These are phyloP conservation scores for Mortierella polycephala DNA, from an alignment of 371 early-diverging fungal genomes.

Conservation along the genomic window DNA sequence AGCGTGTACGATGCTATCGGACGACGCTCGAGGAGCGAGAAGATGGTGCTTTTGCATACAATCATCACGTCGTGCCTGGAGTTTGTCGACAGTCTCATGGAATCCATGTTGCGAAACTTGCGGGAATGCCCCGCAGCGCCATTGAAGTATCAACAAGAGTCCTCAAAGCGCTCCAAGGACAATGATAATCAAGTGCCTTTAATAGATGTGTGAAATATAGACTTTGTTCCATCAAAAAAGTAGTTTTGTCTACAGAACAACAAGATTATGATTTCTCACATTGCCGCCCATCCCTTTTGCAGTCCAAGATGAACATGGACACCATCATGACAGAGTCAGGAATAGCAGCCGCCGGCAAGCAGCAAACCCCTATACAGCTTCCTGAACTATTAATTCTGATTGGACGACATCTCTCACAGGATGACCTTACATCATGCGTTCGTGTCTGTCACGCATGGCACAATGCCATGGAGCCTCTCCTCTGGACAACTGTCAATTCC, in stretches of 20 bases:
- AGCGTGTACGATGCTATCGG: slow-evolving; percentile 61
- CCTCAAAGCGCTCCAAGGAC: slow-evolving; percentile 21
- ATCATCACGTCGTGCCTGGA: slow-evolving; percentile 75
- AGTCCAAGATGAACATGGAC: too few relatives aligned
- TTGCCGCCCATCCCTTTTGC: too few relatives aligned
- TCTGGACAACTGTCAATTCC: slow-evolving; percentile 15
- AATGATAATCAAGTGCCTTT: too few relatives aligned
- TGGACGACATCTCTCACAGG: slow-evolving; percentile 12
- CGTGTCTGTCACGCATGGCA: slow-evolving; percentile 26
- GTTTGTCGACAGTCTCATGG: slow-evolving; percentile 79
- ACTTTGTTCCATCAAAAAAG: too few relatives aligned
- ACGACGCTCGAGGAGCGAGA: slow-evolving; percentile 59
- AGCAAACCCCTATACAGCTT: background rate
- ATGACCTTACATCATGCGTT: slow-evolving; percentile 20
- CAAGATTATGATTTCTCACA: too few relatives aligned
- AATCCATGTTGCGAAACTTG: slow-evolving; percentile 78
- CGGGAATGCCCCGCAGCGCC: slow-evolving; percentile 63
- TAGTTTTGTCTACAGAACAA: too few relatives aligned
- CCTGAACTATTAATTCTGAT: slow-evolving; percentile 21
- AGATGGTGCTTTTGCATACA: slow-evolving; percentile 63
- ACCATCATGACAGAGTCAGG: too few relatives aligned
- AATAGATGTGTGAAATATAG: too few relatives aligned
- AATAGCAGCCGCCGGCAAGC: too few relatives aligned
- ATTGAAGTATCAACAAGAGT: slow-evolving; percentile 34
- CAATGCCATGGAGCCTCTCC: slow-evolving; percentile 7